Evolutionary conservation across 2,329 filamentous ascomycete species (phyloP), one percentile per base, ranked within the genome.

Genomic region (Aspergillus ochraceus): DNA sequence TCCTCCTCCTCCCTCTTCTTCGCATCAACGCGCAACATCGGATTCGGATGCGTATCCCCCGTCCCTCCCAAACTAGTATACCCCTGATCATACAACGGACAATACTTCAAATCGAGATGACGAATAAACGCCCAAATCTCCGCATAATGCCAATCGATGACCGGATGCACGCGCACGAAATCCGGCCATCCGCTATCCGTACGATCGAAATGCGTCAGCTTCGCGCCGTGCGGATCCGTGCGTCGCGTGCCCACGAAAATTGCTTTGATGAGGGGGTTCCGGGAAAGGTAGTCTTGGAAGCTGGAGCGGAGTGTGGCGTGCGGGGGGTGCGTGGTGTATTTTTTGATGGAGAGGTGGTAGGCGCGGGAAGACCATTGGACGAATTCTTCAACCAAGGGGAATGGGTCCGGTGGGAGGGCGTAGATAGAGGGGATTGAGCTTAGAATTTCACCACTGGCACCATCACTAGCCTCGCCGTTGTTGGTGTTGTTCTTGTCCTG

Each of bases 81-180:
- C 10, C 94, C 94, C 65, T 82, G 81, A 73, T 97, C 92, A 75
- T 99, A 99, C 26, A 99, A 81, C 11, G 82, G 79, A 75, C 95
- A 98, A 72, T 97, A 99, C 5, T 88, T 87, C 29, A 98, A 87
- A 1, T 86, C 83, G 30, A 98, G 79, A 70, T 90, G 87, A 30
- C 69, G 71, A 83, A 91, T 81, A 71, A 96, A 92, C 19, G 88
- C 86, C 95, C 95, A 98, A 56, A 98, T 94, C 75, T 98, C 94
- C 11, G 87, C 86, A 76, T 97, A 97, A 74, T 95, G 91, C 95
- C 95, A 99, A 77, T 99, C 95, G 71, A 99, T 93, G 10, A 99
- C 90, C 0, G 95, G 94, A 76, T 99, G 92, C 61, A 98, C 84
- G 60, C 95, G 86, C 88, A 98, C 93, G 71, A 98, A 97, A 49